Evolutionary conservation across 768 basidiomycete species (phyloP).

Genomic region (Trametes maxima): DNA sequence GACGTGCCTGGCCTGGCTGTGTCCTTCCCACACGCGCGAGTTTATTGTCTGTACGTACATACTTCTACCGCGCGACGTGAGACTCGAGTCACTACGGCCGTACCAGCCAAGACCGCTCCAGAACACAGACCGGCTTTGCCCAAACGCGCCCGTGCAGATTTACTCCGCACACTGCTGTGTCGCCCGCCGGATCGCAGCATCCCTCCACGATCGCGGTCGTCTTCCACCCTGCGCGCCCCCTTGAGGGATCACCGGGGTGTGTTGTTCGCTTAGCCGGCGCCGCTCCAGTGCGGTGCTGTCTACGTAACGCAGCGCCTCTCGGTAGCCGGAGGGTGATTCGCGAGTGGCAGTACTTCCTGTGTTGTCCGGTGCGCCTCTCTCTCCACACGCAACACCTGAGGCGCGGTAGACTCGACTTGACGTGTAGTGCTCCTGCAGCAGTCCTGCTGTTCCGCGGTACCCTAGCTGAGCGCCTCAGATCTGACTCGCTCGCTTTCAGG

Average conservation of each 20-base stretch:
- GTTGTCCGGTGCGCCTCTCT: not conserved
- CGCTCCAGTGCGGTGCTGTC: conserved; percentile 1
- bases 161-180: not conserved
- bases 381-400: not conserved
- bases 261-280: not conserved
- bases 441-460: no score
- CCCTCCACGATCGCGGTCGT: not conserved
- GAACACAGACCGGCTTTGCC: not conserved
- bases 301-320: not conserved
- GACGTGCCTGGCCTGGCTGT: not conserved
- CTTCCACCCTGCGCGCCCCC: no score
- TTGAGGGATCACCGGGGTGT: no score
- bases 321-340: not conserved
- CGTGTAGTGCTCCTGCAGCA: no score
- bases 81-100: not conserved
- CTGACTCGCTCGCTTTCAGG: no score
- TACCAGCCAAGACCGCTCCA: not conserved
- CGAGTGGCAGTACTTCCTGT: conserved; percentile 1
- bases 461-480: no score
- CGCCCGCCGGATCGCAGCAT: not conserved
- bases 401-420: no score
- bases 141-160: not conserved
- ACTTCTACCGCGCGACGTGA: conserved; percentile 1
- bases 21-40: not conserved
- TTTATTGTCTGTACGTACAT: not conserved